Evolutionary conservation across 2,329 filamentous ascomycete genomes (phyloP).

Genomic region (Byssochlamys sp.): DNA sequence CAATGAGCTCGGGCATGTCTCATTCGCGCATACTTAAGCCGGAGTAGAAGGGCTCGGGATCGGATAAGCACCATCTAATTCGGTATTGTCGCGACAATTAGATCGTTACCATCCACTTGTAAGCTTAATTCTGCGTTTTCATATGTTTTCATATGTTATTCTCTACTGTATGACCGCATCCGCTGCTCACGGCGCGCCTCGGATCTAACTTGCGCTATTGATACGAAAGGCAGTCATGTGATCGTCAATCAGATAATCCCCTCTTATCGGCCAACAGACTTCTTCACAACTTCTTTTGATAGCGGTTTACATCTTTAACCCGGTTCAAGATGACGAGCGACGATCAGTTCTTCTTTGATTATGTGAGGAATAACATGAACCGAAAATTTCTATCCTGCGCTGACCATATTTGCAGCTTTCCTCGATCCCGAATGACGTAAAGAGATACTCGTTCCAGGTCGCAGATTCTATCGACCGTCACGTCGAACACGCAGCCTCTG

Average conservation of each 20-base stretch:
- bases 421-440: slow-evolving; percentile 56
- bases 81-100: not conserved
- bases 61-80: not conserved
- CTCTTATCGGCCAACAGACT: not conserved
- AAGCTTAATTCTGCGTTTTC: not conserved
- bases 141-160: not conserved
- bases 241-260: not conserved
- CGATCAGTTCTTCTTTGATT: slow-evolving; percentile 67
- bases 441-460: slow-evolving; percentile 59
- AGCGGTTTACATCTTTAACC: not conserved
- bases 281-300: not conserved
- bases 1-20: not conserved
- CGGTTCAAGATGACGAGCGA: slow-evolving; percentile 60
- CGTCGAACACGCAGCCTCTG: slow-evolving; percentile 64
- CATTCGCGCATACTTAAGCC: not conserved
- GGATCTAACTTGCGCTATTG: not conserved
- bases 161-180: too few species aligned
- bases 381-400: slow-evolving; percentile 4
- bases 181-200: not conserved
- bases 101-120: not conserved
- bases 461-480: slow-evolving; percentile 73
- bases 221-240: not conserved
- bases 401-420: slow-evolving; percentile 37
- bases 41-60: not conserved
- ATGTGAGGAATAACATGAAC: slow-evolving; percentile 47